Evolutionary conservation across 306 rosid genomes (phyloP).

Genomic region (Vigna mungo): DNA sequence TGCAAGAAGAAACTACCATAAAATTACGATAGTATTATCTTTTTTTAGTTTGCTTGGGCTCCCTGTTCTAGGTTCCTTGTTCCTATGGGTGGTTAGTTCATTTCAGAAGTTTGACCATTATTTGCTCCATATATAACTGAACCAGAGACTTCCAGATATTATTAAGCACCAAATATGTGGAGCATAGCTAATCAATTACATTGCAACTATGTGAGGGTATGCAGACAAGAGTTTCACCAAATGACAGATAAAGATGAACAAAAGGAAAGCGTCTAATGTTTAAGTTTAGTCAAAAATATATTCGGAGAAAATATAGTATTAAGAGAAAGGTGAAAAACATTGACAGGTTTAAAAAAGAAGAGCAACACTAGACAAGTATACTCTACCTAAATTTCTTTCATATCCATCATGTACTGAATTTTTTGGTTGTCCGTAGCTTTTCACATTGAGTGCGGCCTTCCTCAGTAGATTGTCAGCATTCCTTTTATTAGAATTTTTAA

Average conservation of each 20-base stretch:
- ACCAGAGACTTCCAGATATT: slow-evolving; percentile 1
- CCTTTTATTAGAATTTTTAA: slow-evolving; percentile 57
- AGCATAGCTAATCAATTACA: neutral
- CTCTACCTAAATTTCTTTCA: slow-evolving; percentile 66
- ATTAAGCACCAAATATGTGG: slow-evolving; percentile 19
- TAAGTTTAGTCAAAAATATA: slow-evolving; percentile 2
- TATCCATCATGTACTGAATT: slow-evolving; percentile 58
- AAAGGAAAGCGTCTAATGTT: slow-evolving; percentile 24
- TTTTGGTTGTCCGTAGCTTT: slow-evolving; percentile 74
- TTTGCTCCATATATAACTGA: slow-evolving; percentile 23
- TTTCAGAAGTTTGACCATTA: slow-evolving; percentile 27
- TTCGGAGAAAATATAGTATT: neutral
- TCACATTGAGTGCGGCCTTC: slow-evolving; percentile 73
- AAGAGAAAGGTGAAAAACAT: neutral
- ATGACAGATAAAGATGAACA: slow-evolving; percentile 1
- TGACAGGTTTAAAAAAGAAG: slow-evolving; percentile 23
- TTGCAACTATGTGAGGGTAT: neutral
- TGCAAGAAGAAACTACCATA: slow-evolving; percentile 34
- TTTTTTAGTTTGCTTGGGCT: neutral
- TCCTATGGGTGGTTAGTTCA: slow-evolving; percentile 1
- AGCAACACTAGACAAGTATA: slow-evolving; percentile 50
- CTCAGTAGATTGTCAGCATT: slow-evolving; percentile 73
- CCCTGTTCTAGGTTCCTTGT: slow-evolving; percentile 3
- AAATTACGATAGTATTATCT: slow-evolving; percentile 14
- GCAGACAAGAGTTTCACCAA: slow-evolving; percentile 32